Evolutionary conservation across 352 stramenopile species (phyloP), one percentile per base, ranked within the genome.

Genomic region (Thalassiosira ordinaria): DNA sequence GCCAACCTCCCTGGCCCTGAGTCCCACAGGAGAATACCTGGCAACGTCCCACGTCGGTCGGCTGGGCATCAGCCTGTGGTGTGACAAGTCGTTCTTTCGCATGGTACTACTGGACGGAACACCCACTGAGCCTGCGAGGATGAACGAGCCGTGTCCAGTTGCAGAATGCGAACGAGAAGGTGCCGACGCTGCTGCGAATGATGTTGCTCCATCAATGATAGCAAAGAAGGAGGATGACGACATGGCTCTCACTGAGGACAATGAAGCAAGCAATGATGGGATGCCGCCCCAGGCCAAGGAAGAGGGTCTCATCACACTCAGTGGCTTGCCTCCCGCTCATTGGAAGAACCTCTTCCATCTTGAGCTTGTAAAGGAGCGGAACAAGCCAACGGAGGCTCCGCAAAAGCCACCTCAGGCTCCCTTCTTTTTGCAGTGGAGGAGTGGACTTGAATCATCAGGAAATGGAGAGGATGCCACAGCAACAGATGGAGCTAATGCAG

Each of bases 361-460:
- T 22, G 96, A 98, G 74, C 85, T 98, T 33, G 97, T 98, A 67
- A 98, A 98, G 78, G 94, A 97, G 81, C 90, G 96, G 24, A 98
- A 98, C 88, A 98, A 98, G 78, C 96, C 96, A 6, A 96, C 95
- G 24, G 95, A 98, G 69, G 91, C 96, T 14, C 96, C 96, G 0
- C 97, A 98, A 82, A 97, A 97, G 13, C 96, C 96, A 2, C 95
- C 97, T 52, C 91, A 95, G 63, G 96, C 96, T 39, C 96, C 96
- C 41, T 98, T 98, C 89, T 98, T 98, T 82, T 89, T 98, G 35
- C 96, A 97, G 78, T 98, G 95, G 56, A 73, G 87, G 72, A 68
- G 53, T 35, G 83, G 84, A 39, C 41, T 79, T 24, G 77, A 84
- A 41, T 75, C 55, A 47, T n/a, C n/a, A n/a, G 35, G 77, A 26